Evolutionary conservation across 805 yeast genomes (phyloP).

Genomic region (Saturnispora halmiae): DNA sequence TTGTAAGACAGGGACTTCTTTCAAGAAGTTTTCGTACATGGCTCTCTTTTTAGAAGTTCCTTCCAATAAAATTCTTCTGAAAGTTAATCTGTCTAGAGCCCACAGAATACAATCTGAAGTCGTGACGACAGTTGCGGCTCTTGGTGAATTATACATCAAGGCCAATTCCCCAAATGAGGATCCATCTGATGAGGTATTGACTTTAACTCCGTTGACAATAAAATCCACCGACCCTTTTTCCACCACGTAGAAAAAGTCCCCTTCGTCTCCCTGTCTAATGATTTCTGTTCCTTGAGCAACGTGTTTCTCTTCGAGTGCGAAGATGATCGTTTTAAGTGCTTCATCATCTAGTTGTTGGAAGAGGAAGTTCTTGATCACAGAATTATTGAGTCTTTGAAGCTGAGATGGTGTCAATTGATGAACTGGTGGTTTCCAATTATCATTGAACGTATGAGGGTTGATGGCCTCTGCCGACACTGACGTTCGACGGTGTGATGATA

Average conservation of each 20-base stretch:
- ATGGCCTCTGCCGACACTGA: slow-evolving; percentile 86
- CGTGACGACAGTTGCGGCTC: slow-evolving; percentile 91
- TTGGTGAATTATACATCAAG: slow-evolving; percentile 92
- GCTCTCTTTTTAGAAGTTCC: slow-evolving; percentile 84
- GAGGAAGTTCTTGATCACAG: slow-evolving; percentile 73
- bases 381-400: slow-evolving; percentile 53
- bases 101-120: slow-evolving; percentile 65
- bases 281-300: slow-evolving; percentile 53
- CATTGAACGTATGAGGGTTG: slow-evolving; percentile 63
- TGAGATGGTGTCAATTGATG: slow-evolving; percentile 57
- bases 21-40: slow-evolving; percentile 81
- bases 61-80: slow-evolving; percentile 83
- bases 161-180: slow-evolving; percentile 95
- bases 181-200: slow-evolving; percentile 73
- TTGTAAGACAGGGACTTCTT: slow-evolving; percentile 74
- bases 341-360: slow-evolving; percentile 77
- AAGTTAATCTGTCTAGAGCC: slow-evolving; percentile 91
- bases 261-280: slow-evolving; percentile 88
- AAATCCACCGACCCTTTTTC: slow-evolving; percentile 82
- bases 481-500: slow-evolving; percentile 40
- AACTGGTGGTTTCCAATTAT: slow-evolving; percentile 66
- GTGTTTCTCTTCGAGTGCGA: slow-evolving; percentile 71
- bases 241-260: slow-evolving; percentile 82
- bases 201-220: slow-evolving; percentile 59
- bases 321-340: slow-evolving; percentile 65